Evolutionary conservation across 768 basidiomycete genomes (phyloP).

Genomic region (Tulasnella calospora): DNA sequence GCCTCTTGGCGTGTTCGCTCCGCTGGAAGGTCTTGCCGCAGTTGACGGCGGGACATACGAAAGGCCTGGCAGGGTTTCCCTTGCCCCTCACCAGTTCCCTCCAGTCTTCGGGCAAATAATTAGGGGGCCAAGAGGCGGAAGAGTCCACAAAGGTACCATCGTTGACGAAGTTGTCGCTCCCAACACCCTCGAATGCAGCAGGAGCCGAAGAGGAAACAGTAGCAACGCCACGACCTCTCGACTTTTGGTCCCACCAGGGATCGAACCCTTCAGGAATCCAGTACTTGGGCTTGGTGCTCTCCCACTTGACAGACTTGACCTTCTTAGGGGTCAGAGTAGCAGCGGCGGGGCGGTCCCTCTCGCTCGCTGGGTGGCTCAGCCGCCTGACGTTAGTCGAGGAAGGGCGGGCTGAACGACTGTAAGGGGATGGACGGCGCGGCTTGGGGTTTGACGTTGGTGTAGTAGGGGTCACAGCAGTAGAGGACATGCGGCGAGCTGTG

Average conservation of each 20-base stretch:
- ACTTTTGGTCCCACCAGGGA: constrained; percentile 25
- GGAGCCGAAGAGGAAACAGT: constrained; percentile 14
- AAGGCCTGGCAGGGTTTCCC: constrained; percentile 20
- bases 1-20: constrained; percentile 24
- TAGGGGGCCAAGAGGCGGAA: neutral
- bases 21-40: constrained; percentile 25
- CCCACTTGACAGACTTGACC: constrained; percentile 24
- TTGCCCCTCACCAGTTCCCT: constrained; percentile 14
- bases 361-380: neutral
- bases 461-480: neutral
- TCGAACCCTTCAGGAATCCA: constrained; percentile 24
- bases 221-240: constrained; percentile 11
- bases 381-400: neutral
- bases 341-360: neutral
- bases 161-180: neutral
- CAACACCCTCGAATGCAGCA: neutral
- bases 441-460: constrained; percentile 11
- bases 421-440: constrained; percentile 12
- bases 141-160: constrained; percentile 4
- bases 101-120: constrained; percentile 18
- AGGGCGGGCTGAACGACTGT: constrained; percentile 16
- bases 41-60: constrained; percentile 20
- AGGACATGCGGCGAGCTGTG: neutral
- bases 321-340: constrained; percentile 7
- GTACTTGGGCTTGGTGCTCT: constrained; percentile 24